Evolutionary conservation across 176 grass and related monocot genomes (phyloP), one percentile per base, ranked within the genome.

Genomic region (maize (Zea mays)): DNA sequence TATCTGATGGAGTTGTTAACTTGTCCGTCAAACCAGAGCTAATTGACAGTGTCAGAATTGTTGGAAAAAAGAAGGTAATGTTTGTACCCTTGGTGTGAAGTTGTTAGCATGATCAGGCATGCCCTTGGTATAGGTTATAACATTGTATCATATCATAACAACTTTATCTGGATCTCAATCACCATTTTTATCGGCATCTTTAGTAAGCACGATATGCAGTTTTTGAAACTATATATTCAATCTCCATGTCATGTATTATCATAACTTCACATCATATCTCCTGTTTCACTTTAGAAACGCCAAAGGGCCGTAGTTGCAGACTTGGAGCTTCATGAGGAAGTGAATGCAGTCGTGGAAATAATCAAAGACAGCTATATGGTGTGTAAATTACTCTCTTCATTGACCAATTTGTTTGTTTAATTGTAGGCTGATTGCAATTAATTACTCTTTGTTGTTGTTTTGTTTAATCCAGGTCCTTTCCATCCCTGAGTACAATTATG

Each of bases 1-100:
- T 98, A 74, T 88, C 83, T 82, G 95, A 98, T 81, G 86, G 95
- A 75, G 59, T 98, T 71, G 89, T 98, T 44, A 93, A 90, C 74
- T 83, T 98, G 77, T 98, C 95, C 73, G 89, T 93, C 80, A 98
- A 94, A 84, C 74, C 80, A 27, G 87, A 94, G 75, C 75, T 94
- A 65, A 59, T 98, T 79, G 21, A 35, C 5, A 88, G 85, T 86
- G 88, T n/a, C 65, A 86, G 36, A 77, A 70, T 55, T 12, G 50
- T 68, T 43, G 81, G 65, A 78, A 74, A 58, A 69, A 92, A 93
- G 82, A 93, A 98, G 95, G 95, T 98, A 79, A 69, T 73, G 8
- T 15, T 35, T 77, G 47, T 41, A 57, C n/a, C 40, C 19, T 65
- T 61, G 40, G 7, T 66, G 0, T 38, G 0, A 63, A n/a, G 44